These are phyloP conservation scores for Graphilbum sp. DNA, from an alignment of 2,329 filamentous ascomycete species.

Conservation along the genomic window DNA sequence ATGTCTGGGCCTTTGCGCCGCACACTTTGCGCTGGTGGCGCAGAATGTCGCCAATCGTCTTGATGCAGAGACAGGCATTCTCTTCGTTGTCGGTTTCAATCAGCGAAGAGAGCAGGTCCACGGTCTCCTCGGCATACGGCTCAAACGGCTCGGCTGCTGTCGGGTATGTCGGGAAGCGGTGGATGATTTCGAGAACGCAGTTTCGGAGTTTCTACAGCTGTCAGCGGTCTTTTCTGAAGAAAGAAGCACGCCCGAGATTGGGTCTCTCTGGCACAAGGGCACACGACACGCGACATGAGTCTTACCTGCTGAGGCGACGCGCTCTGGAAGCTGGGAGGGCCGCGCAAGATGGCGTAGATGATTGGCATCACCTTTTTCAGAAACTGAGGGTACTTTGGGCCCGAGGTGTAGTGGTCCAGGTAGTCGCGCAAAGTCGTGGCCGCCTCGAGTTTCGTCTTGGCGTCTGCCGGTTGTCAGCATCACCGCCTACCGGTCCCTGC, in stretches of 20 bases:
- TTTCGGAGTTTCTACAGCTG: slow-evolving; percentile 80
- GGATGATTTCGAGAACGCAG: slow-evolving; percentile 85
- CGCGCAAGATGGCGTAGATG: slow-evolving; percentile 71
- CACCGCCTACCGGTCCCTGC: too few species aligned
- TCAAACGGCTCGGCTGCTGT: slow-evolving; percentile 68
- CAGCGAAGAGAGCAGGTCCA: slow-evolving; percentile 77
- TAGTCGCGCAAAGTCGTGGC: slow-evolving; percentile 79
- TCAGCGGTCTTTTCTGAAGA: slow-evolving; percentile 9
- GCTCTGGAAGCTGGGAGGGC: slow-evolving; percentile 79
- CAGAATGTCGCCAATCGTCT: slow-evolving; percentile 94
- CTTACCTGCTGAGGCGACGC: slow-evolving; percentile 75
- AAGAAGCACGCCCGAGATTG: background rate
- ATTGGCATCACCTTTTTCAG: slow-evolving; percentile 79
- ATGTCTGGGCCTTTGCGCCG: slow-evolving; percentile 64
- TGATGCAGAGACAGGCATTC: slow-evolving; percentile 95
- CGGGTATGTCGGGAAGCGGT: slow-evolving; percentile 60
- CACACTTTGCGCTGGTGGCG: slow-evolving; percentile 80
- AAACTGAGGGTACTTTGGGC: slow-evolving; percentile 59
- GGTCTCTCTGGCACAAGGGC: too few species aligned
- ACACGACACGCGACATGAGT: too few species aligned
- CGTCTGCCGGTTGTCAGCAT: too few species aligned
- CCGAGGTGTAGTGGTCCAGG: slow-evolving; percentile 73
- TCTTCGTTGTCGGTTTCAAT: slow-evolving; percentile 93
- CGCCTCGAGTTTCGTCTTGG: slow-evolving; percentile 64
- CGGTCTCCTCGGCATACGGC: slow-evolving; percentile 72